Conservation (phyloP, 345 rosid genomes). For the Rubroshorea leprosula region DNA sequence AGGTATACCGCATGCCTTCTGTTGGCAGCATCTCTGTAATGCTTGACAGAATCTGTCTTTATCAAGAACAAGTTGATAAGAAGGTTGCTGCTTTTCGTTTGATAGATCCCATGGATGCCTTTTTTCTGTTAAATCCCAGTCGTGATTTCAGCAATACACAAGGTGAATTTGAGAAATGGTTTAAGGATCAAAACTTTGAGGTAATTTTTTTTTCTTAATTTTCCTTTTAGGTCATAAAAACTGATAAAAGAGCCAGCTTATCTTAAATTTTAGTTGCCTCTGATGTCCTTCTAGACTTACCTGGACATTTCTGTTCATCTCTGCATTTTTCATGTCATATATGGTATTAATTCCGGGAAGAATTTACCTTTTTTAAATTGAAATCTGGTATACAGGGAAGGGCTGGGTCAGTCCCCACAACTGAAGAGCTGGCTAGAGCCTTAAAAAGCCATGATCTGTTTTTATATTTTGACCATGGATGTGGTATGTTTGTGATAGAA, state of each 20-base stretch:
- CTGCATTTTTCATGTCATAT: neutral
- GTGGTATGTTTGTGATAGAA: conserved; percentile 46
- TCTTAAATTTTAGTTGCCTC: too few relatives aligned
- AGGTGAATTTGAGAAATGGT: conserved; percentile 75
- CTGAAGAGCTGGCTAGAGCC: conserved; percentile 63
- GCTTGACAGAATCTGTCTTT: conserved; percentile 41
- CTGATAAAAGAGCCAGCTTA: too few relatives aligned
- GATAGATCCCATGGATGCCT: conserved; percentile 90
- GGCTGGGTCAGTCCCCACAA: conserved; percentile 70
- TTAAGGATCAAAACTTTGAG: conserved; percentile 70
- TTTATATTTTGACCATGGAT: conserved; percentile 89
- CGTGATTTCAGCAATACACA: conserved; percentile 73
- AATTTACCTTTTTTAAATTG: neutral
- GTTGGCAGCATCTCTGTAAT: conserved; percentile 61
- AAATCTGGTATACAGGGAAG: conserved; percentile 47
- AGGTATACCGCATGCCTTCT: conserved; percentile 94
- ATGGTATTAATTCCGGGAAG: neutral
- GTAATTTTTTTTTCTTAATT: conserved; percentile 29
- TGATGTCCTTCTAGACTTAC: too few relatives aligned
- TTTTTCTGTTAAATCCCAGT: conserved; percentile 77
- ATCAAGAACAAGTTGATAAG: conserved; percentile 31
- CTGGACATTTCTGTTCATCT: neutral
- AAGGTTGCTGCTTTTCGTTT: conserved; percentile 46
- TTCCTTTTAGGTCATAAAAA: too few relatives aligned
- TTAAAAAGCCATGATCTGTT: conserved; percentile 78